These are phyloP conservation scores for Zygosaccharomyces gambellarensis DNA, from an alignment of 805 yeast genomes.

Conservation along the genomic window DNA sequence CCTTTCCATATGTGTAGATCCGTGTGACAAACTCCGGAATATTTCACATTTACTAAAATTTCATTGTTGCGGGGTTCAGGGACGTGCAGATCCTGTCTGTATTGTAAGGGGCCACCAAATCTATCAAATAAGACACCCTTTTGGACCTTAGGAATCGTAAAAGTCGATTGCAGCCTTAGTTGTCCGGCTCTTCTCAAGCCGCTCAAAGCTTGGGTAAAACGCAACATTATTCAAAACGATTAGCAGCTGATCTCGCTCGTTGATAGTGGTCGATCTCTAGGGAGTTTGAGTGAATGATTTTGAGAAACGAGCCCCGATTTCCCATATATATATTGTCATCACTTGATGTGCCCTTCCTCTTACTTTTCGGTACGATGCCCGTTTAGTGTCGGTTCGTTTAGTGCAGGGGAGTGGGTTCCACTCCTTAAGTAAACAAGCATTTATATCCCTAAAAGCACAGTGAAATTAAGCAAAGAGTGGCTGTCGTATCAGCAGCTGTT, in stretches of 20 bases:
- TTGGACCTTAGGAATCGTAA: constrained; percentile 42
- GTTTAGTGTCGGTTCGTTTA: not conserved
- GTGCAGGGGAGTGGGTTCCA: not conserved
- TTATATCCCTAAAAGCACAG: not conserved
- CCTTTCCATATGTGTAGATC: constrained; percentile 67
- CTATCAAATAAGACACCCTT: constrained; percentile 48
- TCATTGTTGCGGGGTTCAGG: constrained; percentile 56
- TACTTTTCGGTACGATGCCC: not conserved
- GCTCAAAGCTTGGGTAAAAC: not conserved
- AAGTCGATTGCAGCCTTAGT: constrained; percentile 18
- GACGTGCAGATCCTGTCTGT: constrained; percentile 48
- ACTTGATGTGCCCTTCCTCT: not conserved
- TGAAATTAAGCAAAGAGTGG: no score
- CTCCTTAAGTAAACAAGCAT: not conserved
- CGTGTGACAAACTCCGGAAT: constrained; percentile 64
- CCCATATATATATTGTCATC: not conserved
- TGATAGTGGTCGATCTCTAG: not conserved
- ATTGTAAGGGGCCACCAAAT: constrained; percentile 43
- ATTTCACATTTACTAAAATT: constrained; percentile 52
- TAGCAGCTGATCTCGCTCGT: not conserved
- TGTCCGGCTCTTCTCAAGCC: not conserved
- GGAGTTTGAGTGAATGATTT: not conserved
- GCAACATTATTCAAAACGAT: not conserved
- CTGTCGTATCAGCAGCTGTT: no score
- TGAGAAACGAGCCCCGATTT: not conserved